Conservation (phyloP, 257 asterid species). For the Ehretia macrophylla region DNA sequence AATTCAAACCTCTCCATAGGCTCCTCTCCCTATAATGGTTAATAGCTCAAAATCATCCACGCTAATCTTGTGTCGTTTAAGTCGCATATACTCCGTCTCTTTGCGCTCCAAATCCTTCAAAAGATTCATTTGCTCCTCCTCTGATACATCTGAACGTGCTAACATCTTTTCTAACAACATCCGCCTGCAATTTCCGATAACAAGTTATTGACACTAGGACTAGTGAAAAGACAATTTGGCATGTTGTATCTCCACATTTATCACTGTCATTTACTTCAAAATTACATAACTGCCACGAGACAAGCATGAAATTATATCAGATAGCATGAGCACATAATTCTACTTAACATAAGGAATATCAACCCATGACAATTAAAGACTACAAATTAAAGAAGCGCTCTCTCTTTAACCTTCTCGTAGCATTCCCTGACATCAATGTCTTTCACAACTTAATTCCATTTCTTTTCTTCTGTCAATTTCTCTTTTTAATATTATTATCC, state of each 20-base stretch:
- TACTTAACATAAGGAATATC: too few relatives aligned
- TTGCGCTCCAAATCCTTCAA: conserved; percentile 69
- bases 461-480: too few relatives aligned
- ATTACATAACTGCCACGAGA: neutral
- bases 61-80: conserved; percentile 66
- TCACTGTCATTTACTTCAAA: neutral
- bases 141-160: conserved; percentile 52
- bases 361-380: too few relatives aligned
- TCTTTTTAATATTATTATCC: neutral
- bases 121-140: conserved; percentile 62
- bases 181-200: conserved; percentile 45
- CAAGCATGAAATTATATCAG: too few relatives aligned
- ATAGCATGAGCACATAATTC: too few relatives aligned
- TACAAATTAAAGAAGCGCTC: too few relatives aligned
- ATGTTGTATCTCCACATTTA: too few relatives aligned
- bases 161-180: conserved; percentile 47
- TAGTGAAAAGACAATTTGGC: neutral
- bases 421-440: too few relatives aligned
- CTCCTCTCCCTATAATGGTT: conserved; percentile 77
- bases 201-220: neutral
- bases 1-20: conserved; percentile 79
- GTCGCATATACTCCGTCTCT: conserved; percentile 77
- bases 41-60: conserved; percentile 77
- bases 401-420: too few relatives aligned
- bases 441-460: too few relatives aligned